A percentile compares a stretch with the other conserved stretches of the same genome.
These are phyloP conservation scores for Mortierella hygrophila DNA, from an alignment of 192 early-diverging fungal genomes.

Conservation along the genomic window DNA sequence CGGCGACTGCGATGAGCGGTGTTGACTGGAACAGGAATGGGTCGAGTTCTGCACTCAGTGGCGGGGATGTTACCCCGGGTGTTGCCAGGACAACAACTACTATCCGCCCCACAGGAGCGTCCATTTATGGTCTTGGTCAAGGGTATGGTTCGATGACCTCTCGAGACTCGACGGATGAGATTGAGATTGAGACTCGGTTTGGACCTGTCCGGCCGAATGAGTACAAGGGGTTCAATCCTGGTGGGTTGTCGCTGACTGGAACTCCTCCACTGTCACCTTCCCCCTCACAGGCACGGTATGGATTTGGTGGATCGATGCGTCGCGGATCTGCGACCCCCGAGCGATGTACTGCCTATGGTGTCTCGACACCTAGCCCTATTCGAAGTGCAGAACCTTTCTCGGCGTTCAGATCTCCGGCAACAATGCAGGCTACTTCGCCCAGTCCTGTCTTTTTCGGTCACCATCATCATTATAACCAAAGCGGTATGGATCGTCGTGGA, in stretches of 20 bases:
- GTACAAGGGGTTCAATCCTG: constrained; percentile 42
- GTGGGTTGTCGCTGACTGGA: constrained; percentile 17
- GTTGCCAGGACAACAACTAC: not conserved
- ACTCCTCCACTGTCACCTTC: not conserved
- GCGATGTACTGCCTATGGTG: not conserved
- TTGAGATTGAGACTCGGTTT: constrained; percentile 39
- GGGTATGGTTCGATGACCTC: not conserved
- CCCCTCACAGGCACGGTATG: not conserved
- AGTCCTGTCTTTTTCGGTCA: constrained; percentile 30
- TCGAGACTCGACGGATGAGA: constrained; percentile 2
- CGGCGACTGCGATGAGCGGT: not conserved
- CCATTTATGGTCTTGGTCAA: not conserved
- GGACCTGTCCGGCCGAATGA: constrained; percentile 19
- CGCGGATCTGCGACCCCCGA: not conserved
- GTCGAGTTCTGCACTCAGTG: constrained; percentile 25
- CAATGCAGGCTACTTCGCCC: constrained; percentile 43
- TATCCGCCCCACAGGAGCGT: not conserved
- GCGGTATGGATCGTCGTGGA: not conserved
- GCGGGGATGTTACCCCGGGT: constrained; percentile 12
- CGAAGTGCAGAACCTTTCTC: not conserved
- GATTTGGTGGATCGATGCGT: not conserved
- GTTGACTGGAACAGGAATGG: constrained; percentile 39
- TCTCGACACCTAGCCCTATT: constrained; percentile 3
- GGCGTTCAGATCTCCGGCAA: constrained; percentile 5
- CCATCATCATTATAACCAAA: not conserved